Evolutionary conservation across 2,329 filamentous ascomycete genomes (phyloP), one percentile per base, ranked within the genome.

Genomic region (Magnaporthales sp.): DNA sequence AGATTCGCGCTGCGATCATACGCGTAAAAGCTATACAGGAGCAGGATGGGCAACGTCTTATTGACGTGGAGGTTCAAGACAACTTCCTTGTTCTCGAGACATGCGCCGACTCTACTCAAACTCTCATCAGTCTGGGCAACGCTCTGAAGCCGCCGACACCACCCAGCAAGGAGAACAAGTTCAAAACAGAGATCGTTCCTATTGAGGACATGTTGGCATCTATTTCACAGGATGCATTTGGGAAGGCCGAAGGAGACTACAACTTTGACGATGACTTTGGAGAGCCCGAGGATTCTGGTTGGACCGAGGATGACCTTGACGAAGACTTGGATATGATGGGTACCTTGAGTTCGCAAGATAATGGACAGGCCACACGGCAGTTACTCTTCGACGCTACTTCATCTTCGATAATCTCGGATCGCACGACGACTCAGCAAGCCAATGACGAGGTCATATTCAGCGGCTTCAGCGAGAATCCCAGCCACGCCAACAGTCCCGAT

Each of bases 91-190:
- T 99, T 38, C 80, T 99, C 7, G 95, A 99, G 77, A 96, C 93
- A 0, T 99, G 96, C 73, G 95, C 95, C 31, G 95, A 99, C 77
- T 99, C 95, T 1, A 98, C 93, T 0, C 93, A 97, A 75, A 99
- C 95, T 0, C 83, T 99, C 15, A 89, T 97, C 65, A 84, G 86
- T 1, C 84, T 96, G 58, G 79, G 93, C 19, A 92, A 91, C 72
- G 93, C 90, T 0, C 82, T 99, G 4, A 88, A 89, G 51, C 95
- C 94, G 4, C 94, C 95, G 1, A 89, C 87, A 8, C 90, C 93
- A 0, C 92, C 93, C 1, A 94, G 86, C 73, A 92, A 90, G 68
- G 89, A 91, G 71, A 86, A 89, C 70, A 95, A 95, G 74, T 99
- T 96, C 75, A 86, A 91, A 46, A 97, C 93, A 0, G 87, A 94